phyloP scores from a whole-genome alignment of 331 rosid genomes.

The Prunus yedoensis region DNA sequence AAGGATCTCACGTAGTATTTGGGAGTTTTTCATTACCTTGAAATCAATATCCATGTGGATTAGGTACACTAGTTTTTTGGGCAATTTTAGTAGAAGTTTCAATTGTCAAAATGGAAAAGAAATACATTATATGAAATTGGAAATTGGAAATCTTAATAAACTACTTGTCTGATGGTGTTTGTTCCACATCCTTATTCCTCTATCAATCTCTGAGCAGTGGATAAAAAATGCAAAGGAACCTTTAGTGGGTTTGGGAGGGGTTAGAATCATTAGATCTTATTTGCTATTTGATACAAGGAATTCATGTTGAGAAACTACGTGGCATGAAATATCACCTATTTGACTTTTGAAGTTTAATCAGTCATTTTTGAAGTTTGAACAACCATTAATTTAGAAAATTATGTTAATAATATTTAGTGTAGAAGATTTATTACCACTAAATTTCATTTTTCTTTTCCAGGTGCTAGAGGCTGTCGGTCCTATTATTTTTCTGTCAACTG shows the following conservation, averaged over 20 bases:
- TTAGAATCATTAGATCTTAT: neutral
- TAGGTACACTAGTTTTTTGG: too few relatives aligned
- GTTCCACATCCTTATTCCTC: too few relatives aligned
- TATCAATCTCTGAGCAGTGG: too few relatives aligned
- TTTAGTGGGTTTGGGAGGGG: neutral
- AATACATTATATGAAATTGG: neutral
- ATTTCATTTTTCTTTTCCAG: too few relatives aligned
- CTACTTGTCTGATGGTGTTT: neutral
- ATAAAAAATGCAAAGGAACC: neutral
- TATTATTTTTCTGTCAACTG: too few relatives aligned
- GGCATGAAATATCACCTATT: neutral
- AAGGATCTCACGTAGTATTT: neutral
- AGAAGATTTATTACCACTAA: too few relatives aligned
- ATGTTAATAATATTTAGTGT: neutral
- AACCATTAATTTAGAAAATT: neutral
- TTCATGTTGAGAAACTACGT: neutral
- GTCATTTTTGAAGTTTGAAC: neutral
- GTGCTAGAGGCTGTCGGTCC: too few relatives aligned
- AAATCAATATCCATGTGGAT: neutral
- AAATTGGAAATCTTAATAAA: neutral
- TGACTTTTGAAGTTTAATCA: neutral
- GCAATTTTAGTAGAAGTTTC: too few relatives aligned
- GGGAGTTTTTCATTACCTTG: neutral
- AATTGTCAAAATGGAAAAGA: neutral
- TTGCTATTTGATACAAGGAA: too few relatives aligned